Percentiles rank a stretch among this genome's conserved stretches.
These are phyloP conservation scores for Paxillus involutus DNA, from an alignment of 768 basidiomycete species.

Conservation along the genomic window DNA sequence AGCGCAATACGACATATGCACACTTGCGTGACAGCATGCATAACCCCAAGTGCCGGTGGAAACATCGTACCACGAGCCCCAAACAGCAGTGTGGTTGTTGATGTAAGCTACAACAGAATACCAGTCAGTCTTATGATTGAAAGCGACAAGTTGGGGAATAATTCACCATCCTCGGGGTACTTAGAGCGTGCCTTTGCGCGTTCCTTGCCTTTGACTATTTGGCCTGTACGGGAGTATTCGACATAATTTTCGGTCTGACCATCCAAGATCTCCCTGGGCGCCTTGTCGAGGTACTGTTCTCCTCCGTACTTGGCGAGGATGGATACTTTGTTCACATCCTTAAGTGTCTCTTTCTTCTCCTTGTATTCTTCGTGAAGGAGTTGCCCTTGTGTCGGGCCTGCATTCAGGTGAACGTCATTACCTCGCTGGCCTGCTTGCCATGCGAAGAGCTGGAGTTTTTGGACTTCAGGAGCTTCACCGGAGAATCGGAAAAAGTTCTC, in stretches of 20 bases:
- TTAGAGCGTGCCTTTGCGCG: slow-evolving; percentile 85
- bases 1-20: slow-evolving; percentile 90
- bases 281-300: slow-evolving; percentile 83
- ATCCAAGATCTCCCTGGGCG: slow-evolving; percentile 89
- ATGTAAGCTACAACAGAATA: slow-evolving; percentile 57
- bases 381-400: slow-evolving; percentile 95
- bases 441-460: slow-evolving; percentile 92
- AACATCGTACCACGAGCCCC: slow-evolving; percentile 93
- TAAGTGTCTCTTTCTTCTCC: slow-evolving; percentile 89
- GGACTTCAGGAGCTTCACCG: slow-evolving; percentile 91
- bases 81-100: slow-evolving; percentile 94
- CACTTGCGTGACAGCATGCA: slow-evolving; percentile 86
- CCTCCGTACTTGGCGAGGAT: slow-evolving; percentile 95
- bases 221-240: slow-evolving; percentile 92
- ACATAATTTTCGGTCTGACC: slow-evolving; percentile 98
- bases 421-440: slow-evolving; percentile 95
- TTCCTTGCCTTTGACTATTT: slow-evolving; percentile 90
- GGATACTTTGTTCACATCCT: slow-evolving; percentile 84
- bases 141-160: slow-evolving; percentile 12
- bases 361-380: slow-evolving; percentile 88
- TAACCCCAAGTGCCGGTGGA: slow-evolving; percentile 84
- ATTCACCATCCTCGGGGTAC: slow-evolving; percentile 92
- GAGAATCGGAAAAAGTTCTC: slow-evolving; percentile 94
- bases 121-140: slow-evolving; percentile 7
- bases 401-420: slow-evolving; percentile 92